phyloP scores from a whole-genome alignment of 2,329 filamentous ascomycete genomes.

The Mycosphaerella sp. region DNA sequence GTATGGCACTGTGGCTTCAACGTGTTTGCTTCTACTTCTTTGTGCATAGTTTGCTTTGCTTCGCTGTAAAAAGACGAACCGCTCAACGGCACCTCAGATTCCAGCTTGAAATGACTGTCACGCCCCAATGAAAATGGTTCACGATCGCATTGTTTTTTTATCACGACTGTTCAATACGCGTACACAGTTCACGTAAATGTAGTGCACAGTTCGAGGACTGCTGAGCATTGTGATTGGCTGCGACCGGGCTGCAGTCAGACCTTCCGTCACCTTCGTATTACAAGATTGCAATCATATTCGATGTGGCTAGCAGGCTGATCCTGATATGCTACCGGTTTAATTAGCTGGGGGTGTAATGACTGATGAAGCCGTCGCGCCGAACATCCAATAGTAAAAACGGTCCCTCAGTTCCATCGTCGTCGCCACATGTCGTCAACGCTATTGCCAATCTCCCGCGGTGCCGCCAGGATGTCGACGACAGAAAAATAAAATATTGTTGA shows the following conservation, averaged over 20 bases:
- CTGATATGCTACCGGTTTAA: slow-evolving; percentile 7
- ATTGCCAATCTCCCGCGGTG: background rate
- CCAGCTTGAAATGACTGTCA: slow-evolving; percentile 16
- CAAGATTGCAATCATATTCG: slow-evolving; percentile 2
- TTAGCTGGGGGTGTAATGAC: slow-evolving; percentile 3
- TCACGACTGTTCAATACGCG: background rate
- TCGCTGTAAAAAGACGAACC: slow-evolving; percentile 13
- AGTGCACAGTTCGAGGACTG: too few relatives aligned
- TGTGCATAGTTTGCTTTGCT: slow-evolving; percentile 16
- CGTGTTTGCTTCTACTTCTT: slow-evolving; percentile 14
- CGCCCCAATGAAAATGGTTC: slow-evolving; percentile 13
- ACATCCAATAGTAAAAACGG: background rate
- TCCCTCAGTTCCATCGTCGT: too few relatives aligned
- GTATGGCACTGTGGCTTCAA: slow-evolving; percentile 13
- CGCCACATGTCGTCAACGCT: background rate
- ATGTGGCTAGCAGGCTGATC: slow-evolving; percentile 7
- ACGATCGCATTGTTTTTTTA: slow-evolving; percentile 3
- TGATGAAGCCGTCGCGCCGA: background rate
- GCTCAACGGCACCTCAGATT: slow-evolving; percentile 14
- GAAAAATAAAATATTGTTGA: background rate
- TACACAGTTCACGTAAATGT: background rate
- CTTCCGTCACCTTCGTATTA: slow-evolving; percentile 7
- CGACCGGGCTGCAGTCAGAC: background rate
- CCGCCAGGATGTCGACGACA: background rate
- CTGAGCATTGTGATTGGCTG: slow-evolving; percentile 1